Evolutionary conservation across 2,329 filamentous ascomycete genomes (phyloP).

Genomic region (Clarireedia hainanense): DNA sequence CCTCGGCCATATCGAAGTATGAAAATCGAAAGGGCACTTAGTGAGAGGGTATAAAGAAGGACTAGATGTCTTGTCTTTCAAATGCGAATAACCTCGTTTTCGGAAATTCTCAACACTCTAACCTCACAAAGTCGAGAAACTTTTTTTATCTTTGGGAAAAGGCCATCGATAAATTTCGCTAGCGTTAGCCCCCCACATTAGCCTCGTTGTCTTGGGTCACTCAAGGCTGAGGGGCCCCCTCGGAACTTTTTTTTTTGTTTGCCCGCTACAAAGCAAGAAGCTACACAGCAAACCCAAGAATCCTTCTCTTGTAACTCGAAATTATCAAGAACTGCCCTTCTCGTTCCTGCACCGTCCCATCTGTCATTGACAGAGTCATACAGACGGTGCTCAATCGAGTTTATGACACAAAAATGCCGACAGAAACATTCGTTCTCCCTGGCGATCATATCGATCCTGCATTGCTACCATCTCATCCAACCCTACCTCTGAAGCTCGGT

Average conservation of each 20-base stretch:
- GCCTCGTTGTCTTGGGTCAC: neutral
- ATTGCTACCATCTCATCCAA: conserved; percentile 59
- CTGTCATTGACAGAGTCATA: too few species aligned
- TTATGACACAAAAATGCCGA: conserved; percentile 17
- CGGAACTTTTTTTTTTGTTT: too few species aligned
- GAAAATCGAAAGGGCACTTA: neutral
- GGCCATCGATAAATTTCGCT: conserved; percentile 24
- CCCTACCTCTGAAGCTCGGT: conserved; percentile 69
- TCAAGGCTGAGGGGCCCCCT: conserved; percentile 24
- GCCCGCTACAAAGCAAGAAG: too few species aligned
- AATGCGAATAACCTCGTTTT: neutral
- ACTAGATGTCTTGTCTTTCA: conserved; percentile 3
- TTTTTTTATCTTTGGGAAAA: conserved; percentile 18
- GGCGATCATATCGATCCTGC: conserved; percentile 65
- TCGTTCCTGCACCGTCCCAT: too few species aligned
- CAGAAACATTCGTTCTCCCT: conserved; percentile 64
- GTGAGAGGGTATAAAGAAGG: neutral
- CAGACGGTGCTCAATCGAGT: too few species aligned
- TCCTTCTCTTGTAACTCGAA: too few species aligned
- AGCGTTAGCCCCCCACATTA: conserved; percentile 14
- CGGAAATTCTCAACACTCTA: neutral
- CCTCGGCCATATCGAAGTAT: conserved; percentile 23
- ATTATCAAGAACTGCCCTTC: too few species aligned
- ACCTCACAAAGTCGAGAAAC: conserved; percentile 11
- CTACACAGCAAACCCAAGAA: too few species aligned